phyloP scores from a whole-genome alignment of 768 basidiomycete genomes.

The Clavulina sp. region DNA sequence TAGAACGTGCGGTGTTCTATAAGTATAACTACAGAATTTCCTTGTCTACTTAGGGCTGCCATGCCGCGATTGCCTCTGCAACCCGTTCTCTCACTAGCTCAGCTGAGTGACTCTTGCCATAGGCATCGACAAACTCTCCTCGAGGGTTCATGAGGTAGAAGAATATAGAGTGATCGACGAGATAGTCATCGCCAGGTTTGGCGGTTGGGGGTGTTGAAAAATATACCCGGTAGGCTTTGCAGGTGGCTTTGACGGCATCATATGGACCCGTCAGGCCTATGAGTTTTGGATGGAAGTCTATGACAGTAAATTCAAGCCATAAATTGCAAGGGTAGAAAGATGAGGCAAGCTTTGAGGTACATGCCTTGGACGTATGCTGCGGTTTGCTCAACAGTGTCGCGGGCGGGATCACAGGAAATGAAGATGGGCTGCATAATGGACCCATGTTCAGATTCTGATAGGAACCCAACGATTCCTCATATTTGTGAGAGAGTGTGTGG shows the following conservation, averaged over 20 bases:
- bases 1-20: background rate
- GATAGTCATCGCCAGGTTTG: constrained; percentile 73
- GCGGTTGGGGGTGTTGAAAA: constrained; percentile 83
- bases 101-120: constrained; percentile 63
- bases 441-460: constrained; percentile 1
- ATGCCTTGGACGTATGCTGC: constrained; percentile 26
- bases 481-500: background rate
- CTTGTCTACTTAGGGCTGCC: constrained; percentile 12
- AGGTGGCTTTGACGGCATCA: constrained; percentile 63
- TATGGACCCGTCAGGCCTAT: constrained; percentile 83
- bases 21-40: background rate
- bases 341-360: constrained; percentile 8
- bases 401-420: constrained; percentile 90
- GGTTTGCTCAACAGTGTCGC: constrained; percentile 43
- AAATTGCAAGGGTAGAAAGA: background rate
- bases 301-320: constrained; percentile 16
- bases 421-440: constrained; percentile 72
- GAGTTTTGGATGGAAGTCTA: constrained; percentile 85
- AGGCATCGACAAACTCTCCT: constrained; percentile 90
- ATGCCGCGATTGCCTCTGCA: constrained; percentile 22
- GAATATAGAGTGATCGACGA: constrained; percentile 94
- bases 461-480: background rate
- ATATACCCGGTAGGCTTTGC: constrained; percentile 94
- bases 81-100: constrained; percentile 39
- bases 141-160: constrained; percentile 96